Percentiles rank a stretch among this genome's conserved stretches.
Evolutionary conservation across 78 protist species (phyloP).

Genomic region (Dictyostelium firmibasis): DNA sequence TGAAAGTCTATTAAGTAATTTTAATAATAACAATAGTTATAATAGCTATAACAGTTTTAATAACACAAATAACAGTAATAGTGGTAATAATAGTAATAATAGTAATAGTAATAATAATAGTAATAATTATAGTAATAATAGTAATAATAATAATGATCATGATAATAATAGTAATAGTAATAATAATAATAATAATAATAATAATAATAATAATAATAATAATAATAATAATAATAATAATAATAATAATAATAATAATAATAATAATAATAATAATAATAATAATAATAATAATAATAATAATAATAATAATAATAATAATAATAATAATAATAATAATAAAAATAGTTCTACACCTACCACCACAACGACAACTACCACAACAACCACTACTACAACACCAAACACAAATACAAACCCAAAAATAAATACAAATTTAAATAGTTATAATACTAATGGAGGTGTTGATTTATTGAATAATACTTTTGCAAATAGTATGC

Average conservation of each 20-base stretch:
- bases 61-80: too few relatives aligned
- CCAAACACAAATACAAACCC: neutral
- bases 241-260: too few relatives aligned
- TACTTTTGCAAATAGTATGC: neutral
- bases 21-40: neutral
- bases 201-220: too few relatives aligned
- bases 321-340: neutral
- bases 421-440: neutral
- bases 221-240: neutral
- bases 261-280: neutral
- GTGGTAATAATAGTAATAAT: too few relatives aligned
- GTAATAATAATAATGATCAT: neutral
- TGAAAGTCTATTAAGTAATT: neutral
- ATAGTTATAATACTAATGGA: neutral
- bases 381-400: neutral
- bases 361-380: neutral
- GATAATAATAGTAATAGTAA: neutral
- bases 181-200: too few relatives aligned
- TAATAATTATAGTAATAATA: neutral
- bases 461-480: neutral
- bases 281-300: neutral
- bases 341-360: neutral
- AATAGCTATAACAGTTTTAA: too few relatives aligned
- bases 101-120: neutral
- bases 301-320: conserved; percentile 6